Percentiles rank a stretch among this genome's conserved stretches.
Conservation (phyloP, 306 rosid species). For the Canavalia gladiata region DNA sequence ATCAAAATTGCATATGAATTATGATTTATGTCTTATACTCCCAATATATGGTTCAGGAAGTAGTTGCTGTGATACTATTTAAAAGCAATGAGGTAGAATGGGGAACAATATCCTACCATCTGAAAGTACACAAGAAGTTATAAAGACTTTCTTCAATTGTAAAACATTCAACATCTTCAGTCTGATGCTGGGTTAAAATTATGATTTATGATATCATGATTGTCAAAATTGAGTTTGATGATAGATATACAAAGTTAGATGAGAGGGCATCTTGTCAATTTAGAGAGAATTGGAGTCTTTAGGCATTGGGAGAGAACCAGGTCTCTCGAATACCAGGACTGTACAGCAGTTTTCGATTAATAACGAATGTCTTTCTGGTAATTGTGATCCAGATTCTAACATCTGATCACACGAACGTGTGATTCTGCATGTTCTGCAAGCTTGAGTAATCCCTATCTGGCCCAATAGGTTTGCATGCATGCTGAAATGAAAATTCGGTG, state of each 20-base stretch:
- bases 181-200: constrained; percentile 6
- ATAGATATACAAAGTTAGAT: too few relatives aligned
- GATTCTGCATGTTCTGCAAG: constrained; percentile 17
- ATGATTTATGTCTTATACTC: neutral
- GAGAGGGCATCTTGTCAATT: too few relatives aligned
- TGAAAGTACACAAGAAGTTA: constrained; percentile 1
- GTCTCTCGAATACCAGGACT: too few relatives aligned
- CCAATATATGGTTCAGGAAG: constrained; percentile 21
- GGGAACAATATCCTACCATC: constrained; percentile 29
- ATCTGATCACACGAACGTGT: neutral
- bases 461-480: too few relatives aligned
- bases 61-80: neutral
- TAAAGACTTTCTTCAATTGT: constrained; percentile 13
- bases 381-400: too few relatives aligned
- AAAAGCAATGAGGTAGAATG: constrained; percentile 7
- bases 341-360: too few relatives aligned
- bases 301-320: too few relatives aligned
- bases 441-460: neutral
- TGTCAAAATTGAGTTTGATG: neutral
- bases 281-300: too few relatives aligned
- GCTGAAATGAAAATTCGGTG: neutral
- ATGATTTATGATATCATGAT: constrained; percentile 2
- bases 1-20: neutral
- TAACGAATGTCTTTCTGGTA: too few relatives aligned
- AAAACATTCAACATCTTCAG: constrained; percentile 11